Evolutionary conservation across 1,139 yeast genomes (phyloP).

Genomic region (Blastobotrys indianensis): DNA sequence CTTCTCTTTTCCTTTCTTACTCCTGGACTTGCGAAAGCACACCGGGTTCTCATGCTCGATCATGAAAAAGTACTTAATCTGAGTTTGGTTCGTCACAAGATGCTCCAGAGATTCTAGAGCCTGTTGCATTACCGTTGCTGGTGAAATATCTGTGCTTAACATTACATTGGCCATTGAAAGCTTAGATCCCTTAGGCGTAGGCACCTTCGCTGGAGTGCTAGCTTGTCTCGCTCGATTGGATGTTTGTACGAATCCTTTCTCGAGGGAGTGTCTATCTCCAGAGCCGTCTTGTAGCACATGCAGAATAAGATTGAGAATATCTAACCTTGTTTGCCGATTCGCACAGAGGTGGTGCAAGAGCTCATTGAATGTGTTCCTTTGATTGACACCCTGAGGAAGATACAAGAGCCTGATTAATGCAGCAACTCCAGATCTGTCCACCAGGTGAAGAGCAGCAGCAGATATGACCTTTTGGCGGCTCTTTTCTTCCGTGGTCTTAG

Average conservation of each 20-base stretch:
- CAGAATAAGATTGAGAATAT: slow-evolving; percentile 63
- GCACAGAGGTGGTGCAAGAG: slow-evolving; percentile 63
- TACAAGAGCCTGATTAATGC: slow-evolving; percentile 66
- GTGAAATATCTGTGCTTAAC: slow-evolving; percentile 53
- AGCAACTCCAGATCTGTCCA: slow-evolving; percentile 74
- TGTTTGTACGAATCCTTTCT: slow-evolving; percentile 59
- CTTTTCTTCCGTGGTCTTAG: slow-evolving; percentile 13
- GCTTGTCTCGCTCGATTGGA: slow-evolving; percentile 28
- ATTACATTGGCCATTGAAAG: slow-evolving; percentile 37
- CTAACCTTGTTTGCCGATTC: slow-evolving; percentile 73
- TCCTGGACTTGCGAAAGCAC: slow-evolving; percentile 40
- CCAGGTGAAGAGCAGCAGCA: slow-evolving; percentile 44
- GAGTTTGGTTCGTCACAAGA: slow-evolving; percentile 62
- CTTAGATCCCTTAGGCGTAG: slow-evolving; percentile 17
- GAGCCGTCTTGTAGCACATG: slow-evolving; percentile 73
- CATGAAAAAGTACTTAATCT: slow-evolving; percentile 67
- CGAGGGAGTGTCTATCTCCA: slow-evolving; percentile 53
- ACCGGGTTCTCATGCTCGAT: slow-evolving; percentile 71
- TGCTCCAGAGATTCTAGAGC: slow-evolving; percentile 69
- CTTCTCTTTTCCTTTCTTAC: slow-evolving; percentile 35
- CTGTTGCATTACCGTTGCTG: slow-evolving; percentile 69
- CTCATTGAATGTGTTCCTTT: slow-evolving; percentile 61
- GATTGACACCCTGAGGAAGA: slow-evolving; percentile 59
- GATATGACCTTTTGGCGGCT: slow-evolving; percentile 20
- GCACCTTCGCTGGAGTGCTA: slow-evolving; percentile 12